Evolutionary conservation across 2,329 filamentous ascomycete genomes (phyloP), one percentile per base, ranked within the genome.

Genomic region (Mycocentrospora acerina): DNA sequence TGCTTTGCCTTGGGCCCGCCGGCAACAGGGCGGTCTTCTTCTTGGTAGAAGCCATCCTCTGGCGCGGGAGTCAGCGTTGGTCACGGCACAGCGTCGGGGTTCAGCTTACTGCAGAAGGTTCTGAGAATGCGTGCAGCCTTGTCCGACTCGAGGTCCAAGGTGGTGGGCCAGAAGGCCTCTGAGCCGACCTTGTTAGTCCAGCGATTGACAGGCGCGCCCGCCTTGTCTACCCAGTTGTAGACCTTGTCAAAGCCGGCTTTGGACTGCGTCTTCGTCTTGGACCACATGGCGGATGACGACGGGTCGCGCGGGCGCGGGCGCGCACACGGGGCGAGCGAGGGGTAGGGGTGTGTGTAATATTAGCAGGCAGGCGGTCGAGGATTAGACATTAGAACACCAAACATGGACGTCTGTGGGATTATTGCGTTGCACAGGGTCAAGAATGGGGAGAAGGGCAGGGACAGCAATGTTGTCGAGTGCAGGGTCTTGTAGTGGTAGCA

Each of bases 51-150:
- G 9, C 83, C 83, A 76, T 86, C 82, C 68, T 82, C 62, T 78
- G 66, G 19, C 51, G 42, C 13, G 15, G 4, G 17, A 42, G 44
- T 60, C 41, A 64, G 55, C 30, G 35, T 17, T 16, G 24, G 35
- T 29, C 15, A 30, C 27, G 24, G 35, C 19, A 33, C 19, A 25
- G 11, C 2, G 15, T 24, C 11, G 32, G 70, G 70, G n/a, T 30
- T 38, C 18, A 27, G 74, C 82, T 58, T 76, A 88, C 85, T 88
- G 74, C 89, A 95, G 70, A 96, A 96, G 22, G 87, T 91, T 64
- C 89, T 86, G 35, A 96, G 70, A 46, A 95, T 95, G 40, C 89
- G 79, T 42, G 90, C 89, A 31, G 90, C 88, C 71, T 95, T 95
- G 70, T 95, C 88, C 68, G 86, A 87, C 74, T 96, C 90, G 53